Base-by-base conservation (phyloP, 176 grass and related monocot genomes). In the Lolium rigidum region DNA sequence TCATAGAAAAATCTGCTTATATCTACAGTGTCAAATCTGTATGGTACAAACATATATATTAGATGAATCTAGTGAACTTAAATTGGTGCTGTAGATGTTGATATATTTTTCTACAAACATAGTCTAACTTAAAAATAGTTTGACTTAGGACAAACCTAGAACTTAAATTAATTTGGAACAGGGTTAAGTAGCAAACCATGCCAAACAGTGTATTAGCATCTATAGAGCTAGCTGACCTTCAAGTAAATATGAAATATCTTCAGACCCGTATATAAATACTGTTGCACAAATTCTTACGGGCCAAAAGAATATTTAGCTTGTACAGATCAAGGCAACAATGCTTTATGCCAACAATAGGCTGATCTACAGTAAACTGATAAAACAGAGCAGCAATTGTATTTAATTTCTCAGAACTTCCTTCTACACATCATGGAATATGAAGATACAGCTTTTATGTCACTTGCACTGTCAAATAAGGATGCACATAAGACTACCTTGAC, bases 401-500 rank as follows among this genome's bases (percentile, higher is more conserved):
- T 67, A 58, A 25, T 80, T 80, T 60, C 43, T 39, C 11, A 86
- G 4, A 80, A 71, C 25, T 50, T 55, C 4, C 15, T 59, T 20
- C 31, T 79, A 70, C 54, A 74, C 84, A 86, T 48, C 16, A 70
- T 37, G 68, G 52, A 79, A 59, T 35, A 79, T 10, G 18, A 69
- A 57, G 35, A 78, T 61, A 43, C 43, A 31, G 46, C 24, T 49
- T 84, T 71, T 39, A 76, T 75, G 75, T 31, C 51, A 65, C 74
- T 79, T 79, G 65, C 18, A 59, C 25, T 60, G 64, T 86, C 10
- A 86, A 71, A 79, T 48, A 47, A 58, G 37, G 63, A 31, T 47
- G 48, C 76, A 59, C 37, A 47, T 86, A 79, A 71, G 41, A 71
- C 77, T 88, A 51, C 70, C 48, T 79, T 57, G 28, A 64, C 41